Evolutionary conservation across 1,139 yeast genomes (phyloP), one percentile per base, ranked within the genome.

Genomic region (Debaryomycetaceae sp.): DNA sequence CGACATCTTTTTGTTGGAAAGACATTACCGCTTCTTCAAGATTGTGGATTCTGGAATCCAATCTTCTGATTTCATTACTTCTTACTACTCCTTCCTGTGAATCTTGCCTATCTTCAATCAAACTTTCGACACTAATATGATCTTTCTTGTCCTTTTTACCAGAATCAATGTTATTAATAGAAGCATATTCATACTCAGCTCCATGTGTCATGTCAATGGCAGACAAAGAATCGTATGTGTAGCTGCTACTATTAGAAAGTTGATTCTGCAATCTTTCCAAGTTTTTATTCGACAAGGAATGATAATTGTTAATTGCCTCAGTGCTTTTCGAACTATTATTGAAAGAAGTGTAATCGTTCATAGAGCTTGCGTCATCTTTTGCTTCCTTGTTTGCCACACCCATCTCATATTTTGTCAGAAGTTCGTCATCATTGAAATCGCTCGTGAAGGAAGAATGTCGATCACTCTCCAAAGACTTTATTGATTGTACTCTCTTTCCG

Each of bases 401-500:
- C 8, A 45, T 48, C 5, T 45, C 41, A 30, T 47, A 45, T 33
- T 53, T 47, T 39, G 45, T 52, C 29, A 43, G 55, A 22, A 55
- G 56, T 15, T 47, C 50, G 22, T 59, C 59, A 16, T 61, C 63
- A 31, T 31, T 17, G 46, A 60, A 62, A 2, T 65, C 70, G 36
- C 68, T 63, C 4, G 71, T 61, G 41, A 59, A 67, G 0, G 74
- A 63, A 2, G 71, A 61, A 43, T 63, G 65, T 13, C 61, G 69
- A 37, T 61, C 60, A 16, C 45, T 37, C 31, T 39, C 26, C 6
- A 31, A 33, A 31, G 43, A 44, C 33, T 52, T 51, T 13, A 48
- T 46, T 39, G 52, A 48, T 17, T 47, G 47, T 1, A 56, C 42
- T 41, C 56, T 63, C 41, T 58, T 64, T 29, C 46, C 51, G 17